Evolutionary conservation across 306 rosid genomes (phyloP).

Genomic region (Cicer judaicum): DNA sequence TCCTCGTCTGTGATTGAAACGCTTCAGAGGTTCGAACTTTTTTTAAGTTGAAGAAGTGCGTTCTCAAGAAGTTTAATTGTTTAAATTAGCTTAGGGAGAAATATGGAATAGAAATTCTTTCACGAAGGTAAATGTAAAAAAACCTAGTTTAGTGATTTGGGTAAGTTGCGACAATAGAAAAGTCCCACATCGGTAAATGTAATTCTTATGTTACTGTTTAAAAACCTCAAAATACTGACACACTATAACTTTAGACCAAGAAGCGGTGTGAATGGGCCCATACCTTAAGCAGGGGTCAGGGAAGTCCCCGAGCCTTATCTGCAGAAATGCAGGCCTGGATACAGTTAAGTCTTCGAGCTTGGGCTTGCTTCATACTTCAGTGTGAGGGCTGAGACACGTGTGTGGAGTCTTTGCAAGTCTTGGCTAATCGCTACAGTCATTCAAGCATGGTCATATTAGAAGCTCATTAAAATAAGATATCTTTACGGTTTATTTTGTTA

Average conservation of each 20-base stretch:
- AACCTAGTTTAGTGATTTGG: slow-evolving; percentile 53
- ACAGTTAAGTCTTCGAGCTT: neutral
- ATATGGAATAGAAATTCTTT: neutral
- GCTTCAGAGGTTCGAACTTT: neutral
- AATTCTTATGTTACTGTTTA: fast-evolving
- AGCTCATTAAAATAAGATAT: too few species aligned
- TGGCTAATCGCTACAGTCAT: too few species aligned
- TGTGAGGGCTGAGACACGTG: slow-evolving; percentile 41
- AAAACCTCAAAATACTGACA: fast-evolving
- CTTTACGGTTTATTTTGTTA: too few species aligned
- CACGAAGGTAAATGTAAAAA: neutral
- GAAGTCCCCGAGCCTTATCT: slow-evolving; percentile 38
- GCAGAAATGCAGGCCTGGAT: slow-evolving; percentile 41
- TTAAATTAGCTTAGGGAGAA: too few species aligned
- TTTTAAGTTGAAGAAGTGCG: neutral
- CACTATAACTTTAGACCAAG: fast-evolving
- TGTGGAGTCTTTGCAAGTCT: slow-evolving; percentile 39
- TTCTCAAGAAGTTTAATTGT: neutral
- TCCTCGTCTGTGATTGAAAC: neutral
- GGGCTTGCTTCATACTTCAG: neutral
- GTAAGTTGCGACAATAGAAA: slow-evolving; percentile 59
- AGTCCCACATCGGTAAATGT: neutral
- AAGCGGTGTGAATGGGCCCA: slow-evolving; percentile 39
- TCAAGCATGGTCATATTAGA: too few species aligned
- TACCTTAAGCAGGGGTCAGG: neutral